Base-by-base conservation (phyloP, 495 filamentous ascomycete genomes). In the Aspergillus avenaceus region DNA sequence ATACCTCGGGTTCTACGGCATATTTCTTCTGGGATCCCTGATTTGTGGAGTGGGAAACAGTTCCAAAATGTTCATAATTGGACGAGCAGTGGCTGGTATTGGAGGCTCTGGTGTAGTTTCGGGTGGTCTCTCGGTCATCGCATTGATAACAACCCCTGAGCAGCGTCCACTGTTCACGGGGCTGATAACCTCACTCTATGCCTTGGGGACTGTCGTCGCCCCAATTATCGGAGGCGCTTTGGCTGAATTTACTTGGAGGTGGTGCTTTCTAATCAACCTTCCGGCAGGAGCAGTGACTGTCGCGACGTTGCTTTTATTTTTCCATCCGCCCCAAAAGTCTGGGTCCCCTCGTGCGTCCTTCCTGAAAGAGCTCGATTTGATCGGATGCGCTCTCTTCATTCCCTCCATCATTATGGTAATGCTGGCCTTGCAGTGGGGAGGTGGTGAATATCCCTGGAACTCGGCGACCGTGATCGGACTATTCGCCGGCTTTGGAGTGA, bases 11-110 rank as follows among this genome's bases (percentile, higher is more conserved):
- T 81, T 82, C 45, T 78, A 90, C 53, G 58, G 62, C 47, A 61
- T 92, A 50, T 92, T 92, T 61, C 88, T 90, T 53, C 50, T 88
- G 31, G 88, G 89, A n/a, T 83, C 77, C 27, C 64, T 86, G 13
- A 71, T 92, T 51, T 91, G 86, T 59, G 88, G 78, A 16, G 78
- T 81, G 2, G 84, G 88, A 3, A 81, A 84, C 8, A 81, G 69
- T 47, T 87, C 83, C 8, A 69, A 73, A 5, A 75, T 79, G n/a
- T 74, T 93, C 26, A 91, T 92, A 52, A 59, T 90, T 45, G 88
- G 89, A 4, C 78, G 89, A 31, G 87, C 89, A 24, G 70, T 92
- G 32, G 84, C 86, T 25, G 88, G 88, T n/a, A 58, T 88, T 22
- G 88, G 88, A 5, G 74, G 55, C 2, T 54, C 60, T 18, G 64